Evolutionary conservation across 768 basidiomycete genomes (phyloP), one percentile per base, ranked within the genome.

Genomic region (Piloderma croceum): DNA sequence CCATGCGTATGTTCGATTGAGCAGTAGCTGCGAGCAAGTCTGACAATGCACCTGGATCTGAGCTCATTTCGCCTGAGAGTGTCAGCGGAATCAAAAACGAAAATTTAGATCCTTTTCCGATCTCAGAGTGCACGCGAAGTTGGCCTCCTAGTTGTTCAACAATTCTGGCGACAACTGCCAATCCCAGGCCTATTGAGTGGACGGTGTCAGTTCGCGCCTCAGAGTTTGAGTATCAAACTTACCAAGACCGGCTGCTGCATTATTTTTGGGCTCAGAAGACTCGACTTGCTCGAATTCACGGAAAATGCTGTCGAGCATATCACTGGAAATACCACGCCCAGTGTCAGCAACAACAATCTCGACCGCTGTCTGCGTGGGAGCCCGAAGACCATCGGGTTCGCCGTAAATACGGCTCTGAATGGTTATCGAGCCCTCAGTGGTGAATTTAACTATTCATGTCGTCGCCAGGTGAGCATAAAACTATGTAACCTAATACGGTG

Each of bases 211-310:
- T 36, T 29, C 39, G 31, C 23, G n/a, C 18, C 12, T 9, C 12
- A 37, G 19, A 31, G 19, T 10, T 31, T 24, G 5, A 43, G 1
- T 12, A 17, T 10, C 29, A 17, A 18, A 41, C 68, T 35, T 46
- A 74, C 77, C 78, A 25, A 80, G 68, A 7, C 77, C 77, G 17
- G 61, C 53, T 24, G 63, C 65, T 10, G 50, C 51, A 31, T 49
- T 56, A 17, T 58, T 50, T 47, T 59, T 67, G 7, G 69, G 54
- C 38, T 70, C 65, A 15, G 66, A 60, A 2, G 67, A 70, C 51
- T 84, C 84, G 7, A 86, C 81, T 47, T 84, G 79, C 58, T 88
- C 84, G 39, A 90, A 82, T 44, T 86, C 82, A 44, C 84, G 67
- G 61, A 90, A 89, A 37, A 90, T 84, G 38, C 72, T 77, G 54